Evolutionary conservation across 2,329 filamentous ascomycete genomes (phyloP), one percentile per base, ranked within the genome.

Genomic region (Calonectria leucothoes): DNA sequence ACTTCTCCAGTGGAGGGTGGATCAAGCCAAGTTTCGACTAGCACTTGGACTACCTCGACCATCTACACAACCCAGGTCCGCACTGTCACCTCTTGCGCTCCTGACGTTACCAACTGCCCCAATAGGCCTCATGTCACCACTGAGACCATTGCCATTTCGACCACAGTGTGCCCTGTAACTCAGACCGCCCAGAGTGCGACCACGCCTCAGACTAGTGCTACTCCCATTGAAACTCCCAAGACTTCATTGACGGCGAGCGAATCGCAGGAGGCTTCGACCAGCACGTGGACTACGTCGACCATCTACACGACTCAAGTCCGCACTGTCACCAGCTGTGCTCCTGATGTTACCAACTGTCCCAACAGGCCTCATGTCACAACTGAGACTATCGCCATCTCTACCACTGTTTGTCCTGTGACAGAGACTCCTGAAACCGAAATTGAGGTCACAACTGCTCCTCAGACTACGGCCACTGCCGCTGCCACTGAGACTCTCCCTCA

Each of bases 31-130:
- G 42, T 23, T 23, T 45, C 42, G 17, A 57, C 63, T 12, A 71
- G 42, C 15, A 23, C 14, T 4, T 79, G 77, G 77, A 83, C 82
- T 15, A 84, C 82, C 35, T 82, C 81, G 35, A 84, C 83, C 35
- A 71, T 84, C 75, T 83, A 76, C 76, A 78, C 77, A 17, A 83
- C 82, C n/a, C 65, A 72, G 37, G 74, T 72, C 12, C 74, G 79
- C 52, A 82, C 80, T 37, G 78, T 82, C 66, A 82, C 83, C 8
- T 70, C 78, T 48, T 83, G 82, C 73, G 77, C 79, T 17, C 74
- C 82, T 1, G 76, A 78, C 35, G 81, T 84, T 64, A 78, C 78
- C 29, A 68, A 80, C 69, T 84, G 83, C 77, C 83, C 82, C 39
- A 73, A 72, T 49, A 73, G 78, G n/a, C 48, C 23, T 8, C 74